phyloP scores from a whole-genome alignment of 2,329 filamentous ascomycete species.

The Colletotrichum sp. region DNA sequence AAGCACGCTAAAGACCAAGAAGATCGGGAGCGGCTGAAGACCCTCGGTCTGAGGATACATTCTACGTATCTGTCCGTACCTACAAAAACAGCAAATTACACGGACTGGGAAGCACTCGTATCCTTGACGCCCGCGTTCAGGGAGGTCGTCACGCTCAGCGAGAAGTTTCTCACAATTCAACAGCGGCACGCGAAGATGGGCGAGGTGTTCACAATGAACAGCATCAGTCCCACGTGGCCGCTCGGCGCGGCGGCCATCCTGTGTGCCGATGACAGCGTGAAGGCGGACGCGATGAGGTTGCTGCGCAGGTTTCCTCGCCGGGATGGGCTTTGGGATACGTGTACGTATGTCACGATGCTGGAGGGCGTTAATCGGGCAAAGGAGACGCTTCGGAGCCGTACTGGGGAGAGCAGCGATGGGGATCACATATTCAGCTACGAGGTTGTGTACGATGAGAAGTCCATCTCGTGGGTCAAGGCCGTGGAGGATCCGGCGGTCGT shows the following conservation, averaged over 20 bases:
- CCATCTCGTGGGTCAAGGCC: constrained; percentile 6
- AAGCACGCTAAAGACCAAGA: not conserved
- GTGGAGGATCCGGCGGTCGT: not conserved
- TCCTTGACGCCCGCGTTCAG: constrained; percentile 44
- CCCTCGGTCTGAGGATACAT: constrained; percentile 2
- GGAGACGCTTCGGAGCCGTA: not conserved
- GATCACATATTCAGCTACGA: not conserved
- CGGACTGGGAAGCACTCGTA: constrained; percentile 36
- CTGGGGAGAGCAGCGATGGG: not conserved
- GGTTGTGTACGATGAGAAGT: constrained; percentile 14
- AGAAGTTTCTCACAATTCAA: not conserved
- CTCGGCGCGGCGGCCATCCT: constrained; percentile 45
- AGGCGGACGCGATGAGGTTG: constrained; percentile 44
- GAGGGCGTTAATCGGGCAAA: not conserved
- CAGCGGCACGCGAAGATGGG: not conserved
- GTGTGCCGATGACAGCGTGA: constrained; percentile 40
- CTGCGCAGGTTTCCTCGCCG: constrained; percentile 44
- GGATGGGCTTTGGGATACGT: constrained; percentile 48
- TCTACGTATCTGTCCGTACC: constrained; percentile 30
- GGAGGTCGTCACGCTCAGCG: not conserved
- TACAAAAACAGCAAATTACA: constrained; percentile 27
- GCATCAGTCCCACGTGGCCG: constrained; percentile 38
- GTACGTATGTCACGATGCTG: constrained; percentile 40
- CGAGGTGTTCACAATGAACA: constrained; percentile 12
- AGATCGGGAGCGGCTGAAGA: not conserved